Evolutionary conservation across 2,329 filamentous ascomycete species (phyloP), one percentile per base, ranked within the genome.

Genomic region (Phaeosphaeriaceae sp.): DNA sequence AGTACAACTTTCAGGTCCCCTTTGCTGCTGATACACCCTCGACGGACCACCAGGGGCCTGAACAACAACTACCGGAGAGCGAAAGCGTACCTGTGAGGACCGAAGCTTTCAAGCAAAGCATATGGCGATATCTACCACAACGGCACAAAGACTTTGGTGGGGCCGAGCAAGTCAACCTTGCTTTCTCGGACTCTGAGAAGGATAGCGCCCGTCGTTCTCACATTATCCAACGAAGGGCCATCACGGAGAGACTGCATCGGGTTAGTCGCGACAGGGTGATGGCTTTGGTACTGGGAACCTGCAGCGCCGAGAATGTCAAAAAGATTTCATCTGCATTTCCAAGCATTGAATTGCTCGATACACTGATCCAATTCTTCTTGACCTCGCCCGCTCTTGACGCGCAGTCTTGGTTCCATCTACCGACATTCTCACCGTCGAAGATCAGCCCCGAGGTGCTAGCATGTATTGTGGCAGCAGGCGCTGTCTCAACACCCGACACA

Each of bases 271-370:
- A 92, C 71, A 83, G 83, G 48, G 83, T 91, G 1, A 78, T 92
- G 54, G 87, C 85, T 11, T 82, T 91, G 57, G 84, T 91, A 1
- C 77, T 91, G 36, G 81, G 83, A 50, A 86, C 84, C 3, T 88
- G 85, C 65, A 84, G 83, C 48, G 76, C 77, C 2, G 66, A 84
- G 74, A 76, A 83, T 75, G 75, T 83, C 70, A 65, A 63, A 58
- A 83, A 80, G 50, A 84, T 86, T 20, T 85, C 83, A 19, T 84
- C 82, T 1, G 88, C 87, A 0, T 90, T 90, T 61, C 87, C 87
- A 0, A 86, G 86, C 1, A 81, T 86, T 19, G 84, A 86, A 21
- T 73, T 87, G 15, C 78, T 90, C 58, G 87, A 89, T 63, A 86
- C 83, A 10, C 78, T 89, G 54, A 80, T 88, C 13, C 85, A 89